Evolutionary conservation across 73 alveolate species (phyloP), one percentile per base, ranked within the genome.

Genomic region (Effrenium voratum): DNA sequence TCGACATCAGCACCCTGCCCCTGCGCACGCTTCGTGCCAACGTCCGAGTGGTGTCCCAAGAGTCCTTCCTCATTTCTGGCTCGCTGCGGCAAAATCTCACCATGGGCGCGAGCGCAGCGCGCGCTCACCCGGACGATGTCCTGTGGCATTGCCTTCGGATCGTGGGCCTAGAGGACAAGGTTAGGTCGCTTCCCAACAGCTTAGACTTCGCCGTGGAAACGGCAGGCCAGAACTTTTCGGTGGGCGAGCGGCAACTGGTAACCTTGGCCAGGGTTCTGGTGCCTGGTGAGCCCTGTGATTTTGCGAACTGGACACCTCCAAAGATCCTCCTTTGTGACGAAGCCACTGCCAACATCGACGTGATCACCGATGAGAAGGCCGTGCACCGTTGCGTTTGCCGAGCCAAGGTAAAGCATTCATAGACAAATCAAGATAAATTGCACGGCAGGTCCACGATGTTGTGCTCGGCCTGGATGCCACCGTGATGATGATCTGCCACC

Each of bases 311-410:
- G 91, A 52, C 34, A 28, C 88, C 88, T 24, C 88, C 98, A 8
- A 76, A 80, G 38, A 59, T 94, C 26, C 66, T 94, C 1, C 47
- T 94, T 19, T 72, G 90, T 55, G 99, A 94, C 49, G 99, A 94
- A 55, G 99, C 99, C 88, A 94, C 99, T 12, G 99, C 99, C 34
- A 77, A 82, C 66, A 94, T 94, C 79, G 99, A 94, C 55, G 88
- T 70, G 44, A 28, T 75, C 36, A 80, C 99, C 16, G 98, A 94
- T 50, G 98, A 91, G 91, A 90, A 90, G 97, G 97, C 76, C 43
- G 5, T 22, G 72, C 72, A 22, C 72, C 72, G 72, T 57, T 57
- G 28, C 28, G 72, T 57, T 57, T 57, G 16, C 72, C 28, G 28
- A 16, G n/a, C 45, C 36, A 38, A 28, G 59, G 43, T 32, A 38